Conservation (phyloP, 257 asterid species). For the Fraxinus cuspidata region DNA sequence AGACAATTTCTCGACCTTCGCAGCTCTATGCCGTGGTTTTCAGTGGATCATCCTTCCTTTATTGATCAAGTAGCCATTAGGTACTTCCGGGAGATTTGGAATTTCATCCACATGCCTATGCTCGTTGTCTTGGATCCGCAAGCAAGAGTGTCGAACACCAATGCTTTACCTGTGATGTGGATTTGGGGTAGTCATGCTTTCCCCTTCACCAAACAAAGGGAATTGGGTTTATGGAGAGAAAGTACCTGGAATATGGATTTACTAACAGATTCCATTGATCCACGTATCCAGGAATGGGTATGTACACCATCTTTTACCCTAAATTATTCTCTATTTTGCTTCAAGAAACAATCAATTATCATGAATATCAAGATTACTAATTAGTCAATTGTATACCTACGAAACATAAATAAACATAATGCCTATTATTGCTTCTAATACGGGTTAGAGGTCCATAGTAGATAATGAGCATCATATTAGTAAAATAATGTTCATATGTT, state of each 20-base stretch:
- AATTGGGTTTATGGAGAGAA: slow-evolving; percentile 66
- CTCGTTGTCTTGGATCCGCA: slow-evolving; percentile 82
- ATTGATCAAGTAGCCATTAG: slow-evolving; percentile 61
- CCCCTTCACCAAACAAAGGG: slow-evolving; percentile 68
- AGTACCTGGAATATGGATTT: slow-evolving; percentile 66
- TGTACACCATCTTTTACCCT: not conserved
- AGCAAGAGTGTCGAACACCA: slow-evolving; percentile 60
- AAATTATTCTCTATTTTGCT: not conserved
- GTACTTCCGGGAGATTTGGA: slow-evolving; percentile 60
- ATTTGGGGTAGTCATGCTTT: slow-evolving; percentile 87
- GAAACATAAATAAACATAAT: not conserved
- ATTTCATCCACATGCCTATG: slow-evolving; percentile 63
- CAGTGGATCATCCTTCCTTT: slow-evolving; percentile 68
- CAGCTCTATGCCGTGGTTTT: slow-evolving; percentile 78
- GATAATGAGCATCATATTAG: not conserved
- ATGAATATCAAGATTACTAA: not conserved
- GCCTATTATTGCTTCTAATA: not conserved
- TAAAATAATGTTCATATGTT: not conserved
- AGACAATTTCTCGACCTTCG: slow-evolving; percentile 44
- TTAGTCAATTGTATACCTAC: not conserved
- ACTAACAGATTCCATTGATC: slow-evolving; percentile 70
- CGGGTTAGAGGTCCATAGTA: not conserved
- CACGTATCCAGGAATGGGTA: slow-evolving; percentile 68
- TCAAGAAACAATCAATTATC: not conserved
- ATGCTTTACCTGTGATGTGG: slow-evolving; percentile 93